A percentile compares a stretch with the other conserved stretches of the same genome.
Conservation (phyloP, 805 yeast genomes). For the Kodamaea fukazawae region DNA sequence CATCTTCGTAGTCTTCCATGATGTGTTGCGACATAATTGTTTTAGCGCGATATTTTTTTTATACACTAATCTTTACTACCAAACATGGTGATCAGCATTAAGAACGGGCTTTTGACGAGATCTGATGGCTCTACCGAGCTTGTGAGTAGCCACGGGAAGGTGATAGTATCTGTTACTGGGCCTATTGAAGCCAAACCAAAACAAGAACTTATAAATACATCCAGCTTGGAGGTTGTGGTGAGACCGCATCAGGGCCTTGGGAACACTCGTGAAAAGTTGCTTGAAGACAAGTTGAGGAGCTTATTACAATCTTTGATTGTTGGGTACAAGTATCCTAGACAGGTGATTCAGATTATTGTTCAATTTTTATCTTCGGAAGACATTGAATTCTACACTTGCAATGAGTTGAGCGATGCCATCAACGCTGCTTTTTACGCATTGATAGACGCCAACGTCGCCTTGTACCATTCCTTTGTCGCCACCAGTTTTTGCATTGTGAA, state of each 20-base stretch:
- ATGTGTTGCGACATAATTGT: background rate
- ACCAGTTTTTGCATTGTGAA: conserved; percentile 40
- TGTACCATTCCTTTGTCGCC: conserved; percentile 62
- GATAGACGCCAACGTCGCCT: conserved; percentile 73
- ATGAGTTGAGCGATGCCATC: conserved; percentile 65
- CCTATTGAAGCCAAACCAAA: conserved; percentile 83
- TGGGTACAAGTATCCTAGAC: conserved; percentile 71
- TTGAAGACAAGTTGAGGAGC: conserved; percentile 68
- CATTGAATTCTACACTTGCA: conserved; percentile 28
- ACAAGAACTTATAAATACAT: conserved; percentile 79
- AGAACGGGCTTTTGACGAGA: conserved; percentile 26
- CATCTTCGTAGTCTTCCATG: conserved; percentile 38
- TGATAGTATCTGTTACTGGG: conserved; percentile 79
- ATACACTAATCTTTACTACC: background rate
- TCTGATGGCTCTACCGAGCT: conserved; percentile 82
- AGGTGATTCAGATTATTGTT: conserved; percentile 45
- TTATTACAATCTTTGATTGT: conserved; percentile 61
- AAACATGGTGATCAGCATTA: conserved; percentile 1
- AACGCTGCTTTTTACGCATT: conserved; percentile 76
- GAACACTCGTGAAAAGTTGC: conserved; percentile 66
- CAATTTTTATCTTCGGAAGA: conserved; percentile 36
- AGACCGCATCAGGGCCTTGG: conserved; percentile 78
- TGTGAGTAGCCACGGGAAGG: conserved; percentile 49
- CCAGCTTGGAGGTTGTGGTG: conserved; percentile 74
- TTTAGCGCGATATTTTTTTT: no score